Evolutionary conservation across 1,284 basidiomycete species (phyloP), one percentile per base, ranked within the genome.

Genomic region (Microstroma glucosiphilum): DNA sequence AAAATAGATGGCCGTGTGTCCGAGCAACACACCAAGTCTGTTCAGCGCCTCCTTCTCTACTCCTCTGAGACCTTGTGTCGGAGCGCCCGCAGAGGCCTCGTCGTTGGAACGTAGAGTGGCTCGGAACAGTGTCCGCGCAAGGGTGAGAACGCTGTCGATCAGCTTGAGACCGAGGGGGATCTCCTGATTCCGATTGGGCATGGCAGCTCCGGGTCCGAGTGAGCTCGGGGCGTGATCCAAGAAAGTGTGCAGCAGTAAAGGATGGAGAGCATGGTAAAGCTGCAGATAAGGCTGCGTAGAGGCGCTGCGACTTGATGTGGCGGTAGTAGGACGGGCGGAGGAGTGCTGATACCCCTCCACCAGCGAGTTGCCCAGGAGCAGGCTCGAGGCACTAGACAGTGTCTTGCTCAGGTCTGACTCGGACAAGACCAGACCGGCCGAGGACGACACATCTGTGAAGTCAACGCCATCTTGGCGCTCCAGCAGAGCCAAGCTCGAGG

Each of bases 91-190:
- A 23, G 15, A 13, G 6, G 21, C 19, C 15, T 19, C 19, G 51
- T 19, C 21, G 25, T 21, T 48, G 25, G 51, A 17, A 15, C 51
- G 51, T 21, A 54, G 26, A 17, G 51, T 25, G 2, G 17, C 51
- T 54, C 51, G 51, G 26, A 21, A 15, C 6, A 25, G 21, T 15
- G 51, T 54, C 7, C 51, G 51, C 26, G 51, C 51, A 19, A 54
- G 21, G 3, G 21, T 54, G 21, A 54, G 21, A 6, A 54, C 51
- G 19, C 13, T 25, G 21, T 54, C 51, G 51, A 54, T 54, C 21
- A 54, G 51, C 51, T 54, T 54, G 2, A 54, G 51, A 25, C 51
- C 51, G 13, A 54, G 21, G 19, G 51, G 21, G 21, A 23, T 25
- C 26, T 54, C 51, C 17, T 48, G 17, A 48, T 12, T 48, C 12